Evolutionary conservation across 805 yeast species (phyloP).

Genomic region (Starmerella gropengiesseri): DNA sequence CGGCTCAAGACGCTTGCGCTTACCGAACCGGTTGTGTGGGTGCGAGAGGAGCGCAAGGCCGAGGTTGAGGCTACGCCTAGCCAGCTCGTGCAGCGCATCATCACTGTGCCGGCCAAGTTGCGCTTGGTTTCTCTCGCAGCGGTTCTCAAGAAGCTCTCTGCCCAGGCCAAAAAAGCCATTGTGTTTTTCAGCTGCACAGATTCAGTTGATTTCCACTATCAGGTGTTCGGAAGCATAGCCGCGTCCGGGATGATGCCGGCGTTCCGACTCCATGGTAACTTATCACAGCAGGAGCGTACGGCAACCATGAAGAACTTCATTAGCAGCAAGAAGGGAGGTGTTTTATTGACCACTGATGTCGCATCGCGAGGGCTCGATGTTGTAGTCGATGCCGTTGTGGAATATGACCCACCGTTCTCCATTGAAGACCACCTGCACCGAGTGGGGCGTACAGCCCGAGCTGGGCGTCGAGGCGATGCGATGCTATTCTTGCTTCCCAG

Average conservation of each 20-base stretch:
- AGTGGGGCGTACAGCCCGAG: constrained; percentile 96
- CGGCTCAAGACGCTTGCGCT: constrained; percentile 71
- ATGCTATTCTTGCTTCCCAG: constrained; percentile 77
- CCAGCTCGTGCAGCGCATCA: constrained; percentile 68
- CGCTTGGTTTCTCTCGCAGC: constrained; percentile 74
- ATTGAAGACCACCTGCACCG: constrained; percentile 93
- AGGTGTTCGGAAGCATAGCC: constrained; percentile 52
- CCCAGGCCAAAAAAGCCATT: constrained; percentile 34
- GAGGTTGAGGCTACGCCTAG: constrained; percentile 57
- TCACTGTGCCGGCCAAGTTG: constrained; percentile 86
- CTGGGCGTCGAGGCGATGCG: constrained; percentile 78
- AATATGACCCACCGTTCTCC: constrained; percentile 90
- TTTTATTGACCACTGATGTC: constrained; percentile 91
- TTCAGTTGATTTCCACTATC: constrained; percentile 88
- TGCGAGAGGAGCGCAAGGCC: constrained; percentile 33
- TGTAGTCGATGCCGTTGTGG: constrained; percentile 76
- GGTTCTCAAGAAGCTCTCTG: constrained; percentile 39
- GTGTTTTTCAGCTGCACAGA: constrained; percentile 91
- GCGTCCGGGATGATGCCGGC: constrained; percentile 44
- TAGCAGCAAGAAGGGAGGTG: constrained; percentile 36
- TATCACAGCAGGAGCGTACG: constrained; percentile 74
- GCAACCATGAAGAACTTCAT: constrained; percentile 42
- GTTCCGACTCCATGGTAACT: constrained; percentile 79
- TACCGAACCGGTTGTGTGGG: constrained; percentile 54
- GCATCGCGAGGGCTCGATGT: constrained; percentile 95